Evolutionary conservation across 192 early-diverging fungal species (phyloP).

Genomic region (Backusella sp.): DNA sequence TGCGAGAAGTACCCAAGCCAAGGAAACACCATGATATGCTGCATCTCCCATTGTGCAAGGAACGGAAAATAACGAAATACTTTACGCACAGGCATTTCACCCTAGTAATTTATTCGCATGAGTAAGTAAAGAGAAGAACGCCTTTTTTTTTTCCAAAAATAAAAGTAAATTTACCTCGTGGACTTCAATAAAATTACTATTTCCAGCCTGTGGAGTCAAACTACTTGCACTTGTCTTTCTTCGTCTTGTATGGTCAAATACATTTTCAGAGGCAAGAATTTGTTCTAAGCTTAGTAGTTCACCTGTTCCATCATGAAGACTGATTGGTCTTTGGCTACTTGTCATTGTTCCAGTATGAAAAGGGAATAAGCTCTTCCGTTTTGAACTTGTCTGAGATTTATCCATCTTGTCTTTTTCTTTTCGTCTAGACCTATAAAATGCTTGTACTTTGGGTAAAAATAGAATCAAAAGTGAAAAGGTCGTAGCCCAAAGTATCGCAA

Average conservation of each 20-base stretch:
- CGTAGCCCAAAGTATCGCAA: slow-evolving; percentile 45
- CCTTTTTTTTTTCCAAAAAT: not conserved
- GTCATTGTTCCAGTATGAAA: not conserved
- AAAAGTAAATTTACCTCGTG: slow-evolving; percentile 22
- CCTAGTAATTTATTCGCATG: slow-evolving; percentile 7
- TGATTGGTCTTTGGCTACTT: not conserved
- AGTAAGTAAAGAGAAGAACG: not conserved
- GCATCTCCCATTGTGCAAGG: slow-evolving; percentile 48
- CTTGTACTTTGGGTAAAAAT: slow-evolving; percentile 45
- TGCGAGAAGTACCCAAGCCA: slow-evolving; percentile 42
- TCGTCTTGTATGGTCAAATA: not conserved
- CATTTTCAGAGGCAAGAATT: slow-evolving; percentile 22
- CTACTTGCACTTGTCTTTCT: slow-evolving; percentile 23
- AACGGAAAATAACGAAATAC: slow-evolving; percentile 45
- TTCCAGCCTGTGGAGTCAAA: slow-evolving; percentile 13
- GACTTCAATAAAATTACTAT: slow-evolving; percentile 34
- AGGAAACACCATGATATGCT: slow-evolving; percentile 46
- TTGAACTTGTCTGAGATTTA: not conserved
- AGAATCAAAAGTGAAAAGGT: slow-evolving; percentile 48
- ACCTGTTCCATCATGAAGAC: not conserved
- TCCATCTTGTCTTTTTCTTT: slow-evolving; percentile 13
- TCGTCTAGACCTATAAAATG: slow-evolving; percentile 33
- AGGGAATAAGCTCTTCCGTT: not conserved
- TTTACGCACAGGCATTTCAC: slow-evolving; percentile 44
- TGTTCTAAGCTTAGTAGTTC: slow-evolving; percentile 33